phyloP scores from a whole-genome alignment of 164 flowering plant genomes.

The Cinnamomum chago region DNA sequence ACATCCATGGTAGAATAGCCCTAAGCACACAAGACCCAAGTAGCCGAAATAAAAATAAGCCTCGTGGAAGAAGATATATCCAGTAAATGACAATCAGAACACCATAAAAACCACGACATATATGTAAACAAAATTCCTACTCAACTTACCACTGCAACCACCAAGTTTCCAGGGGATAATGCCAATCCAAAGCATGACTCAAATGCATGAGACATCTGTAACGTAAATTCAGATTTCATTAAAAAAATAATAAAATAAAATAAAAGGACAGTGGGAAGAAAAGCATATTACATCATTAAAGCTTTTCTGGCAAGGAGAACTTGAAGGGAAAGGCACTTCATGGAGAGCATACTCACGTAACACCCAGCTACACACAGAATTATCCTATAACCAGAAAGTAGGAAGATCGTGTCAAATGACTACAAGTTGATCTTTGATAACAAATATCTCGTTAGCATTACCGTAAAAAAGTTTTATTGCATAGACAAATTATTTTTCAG shows the following conservation, averaged over 20 bases:
- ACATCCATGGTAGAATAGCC: not conserved
- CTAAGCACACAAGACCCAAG: not conserved
- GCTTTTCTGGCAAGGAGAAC: conserved; percentile 40
- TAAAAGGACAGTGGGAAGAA: conserved; percentile 6
- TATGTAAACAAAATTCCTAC: not conserved
- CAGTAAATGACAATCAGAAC: not conserved
- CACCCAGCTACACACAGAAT: conserved; percentile 66
- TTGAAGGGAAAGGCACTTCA: conserved; percentile 62
- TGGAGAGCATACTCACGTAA: conserved; percentile 36
- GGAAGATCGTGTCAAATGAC: not conserved
- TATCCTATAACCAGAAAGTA: conserved; percentile 44
- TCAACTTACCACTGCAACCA: conserved; percentile 65
- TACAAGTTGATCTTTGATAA: not conserved
- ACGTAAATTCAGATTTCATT: conserved; percentile 5
- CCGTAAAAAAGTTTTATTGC: too few relatives aligned
- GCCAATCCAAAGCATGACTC: conserved; percentile 78
- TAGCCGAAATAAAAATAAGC: not conserved
- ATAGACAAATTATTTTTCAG: not conserved
- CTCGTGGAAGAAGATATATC: not conserved
- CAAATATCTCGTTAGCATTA: not conserved
- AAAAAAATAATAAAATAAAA: conserved; percentile 6
- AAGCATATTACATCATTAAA: conserved; percentile 50
- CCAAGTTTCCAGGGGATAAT: conserved; percentile 82
- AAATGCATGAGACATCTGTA: conserved; percentile 64
- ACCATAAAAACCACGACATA: not conserved